These are phyloP conservation scores for Aegilops bicornis DNA, from an alignment of 176 grass and related monocot genomes.

Conservation along the genomic window DNA sequence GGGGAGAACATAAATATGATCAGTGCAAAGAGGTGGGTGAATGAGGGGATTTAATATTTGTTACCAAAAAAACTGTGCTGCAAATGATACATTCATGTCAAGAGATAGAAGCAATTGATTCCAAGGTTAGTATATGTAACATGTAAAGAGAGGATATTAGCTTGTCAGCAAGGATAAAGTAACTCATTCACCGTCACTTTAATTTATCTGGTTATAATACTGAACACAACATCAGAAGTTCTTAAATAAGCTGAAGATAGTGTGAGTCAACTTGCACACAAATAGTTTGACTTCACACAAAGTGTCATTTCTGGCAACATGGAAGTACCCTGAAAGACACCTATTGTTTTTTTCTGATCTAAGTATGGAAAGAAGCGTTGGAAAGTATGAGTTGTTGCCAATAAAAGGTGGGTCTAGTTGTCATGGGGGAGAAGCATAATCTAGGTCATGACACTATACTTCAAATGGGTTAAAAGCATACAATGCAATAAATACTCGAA, in stretches of 20 bases:
- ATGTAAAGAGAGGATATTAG: not conserved
- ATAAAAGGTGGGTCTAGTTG: not conserved
- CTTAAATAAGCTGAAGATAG: conserved; percentile 20
- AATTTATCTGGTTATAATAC: conserved; percentile 1
- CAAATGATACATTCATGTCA: not conserved
- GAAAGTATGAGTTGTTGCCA: not conserved
- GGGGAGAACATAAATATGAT: not conserved
- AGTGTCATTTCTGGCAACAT: not conserved
- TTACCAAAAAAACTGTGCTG: not conserved
- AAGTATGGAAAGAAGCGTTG: not conserved
- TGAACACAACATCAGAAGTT: conserved; percentile 12
- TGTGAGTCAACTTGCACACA: conserved; percentile 2
- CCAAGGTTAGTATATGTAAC: not conserved
- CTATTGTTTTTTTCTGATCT: not conserved
- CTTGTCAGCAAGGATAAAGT: conserved; percentile 13
- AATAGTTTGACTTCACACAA: not conserved
- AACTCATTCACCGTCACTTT: not conserved
- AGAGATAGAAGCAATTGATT: not conserved
- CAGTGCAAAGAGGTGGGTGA: not conserved
- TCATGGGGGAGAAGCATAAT: not conserved
- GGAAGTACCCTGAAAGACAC: not conserved
- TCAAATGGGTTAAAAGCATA: conserved; percentile 21
- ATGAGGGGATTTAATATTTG: not conserved
- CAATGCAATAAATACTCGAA: conserved; percentile 6
- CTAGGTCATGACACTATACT: not conserved